Evolutionary conservation across 2,329 filamentous ascomycete species (phyloP), one percentile per base, ranked within the genome.

Genomic region (Cordyceps javanica): DNA sequence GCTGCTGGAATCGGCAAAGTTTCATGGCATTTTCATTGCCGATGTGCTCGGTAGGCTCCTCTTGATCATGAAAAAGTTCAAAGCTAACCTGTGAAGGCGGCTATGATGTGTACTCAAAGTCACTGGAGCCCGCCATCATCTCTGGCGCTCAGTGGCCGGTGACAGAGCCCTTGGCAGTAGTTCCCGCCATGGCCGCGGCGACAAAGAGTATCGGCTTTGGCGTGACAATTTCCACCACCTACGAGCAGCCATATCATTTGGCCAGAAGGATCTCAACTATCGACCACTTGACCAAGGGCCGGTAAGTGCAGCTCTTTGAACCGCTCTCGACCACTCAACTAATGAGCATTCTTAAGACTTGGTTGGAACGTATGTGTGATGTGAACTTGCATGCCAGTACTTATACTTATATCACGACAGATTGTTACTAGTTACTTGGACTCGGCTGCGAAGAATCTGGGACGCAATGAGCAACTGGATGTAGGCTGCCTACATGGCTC

Each of bases 371-470:
- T 55, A 34, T 8, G 52, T 34, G 7, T 4, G 5, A 19, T 19
- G 10, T 21, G 8, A 21, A 9, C 9, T 3, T 13, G 8, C 5
- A 7, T 26, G 1, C 14, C 5, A 19, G 1, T 14, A 14, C 9
- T 14, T 14, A 2, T 10, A 13, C 52, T 55, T 6, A 55, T 41
- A 46, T 23, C 1, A 13, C 28, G 7, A 19, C 16, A 55, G 52
- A 82, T 89, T 55, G 86, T 89, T 1, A 89, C 86, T 0, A 81
- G 83, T 26, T 89, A 87, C 62, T 77, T 88, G 2, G 83, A 88
- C 64, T 85, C 81, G 3, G 86, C 86, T 1, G 85, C 86, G 0
- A 74, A 80, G 1, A 88, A 88, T 61, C 71, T 88, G 39, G 82
- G 83, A 0, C 77, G 78, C 57, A 71, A 75, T 1, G 73, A 82